Conservation (phyloP, 257 asterid genomes). For the Cruciata laevipes region DNA sequence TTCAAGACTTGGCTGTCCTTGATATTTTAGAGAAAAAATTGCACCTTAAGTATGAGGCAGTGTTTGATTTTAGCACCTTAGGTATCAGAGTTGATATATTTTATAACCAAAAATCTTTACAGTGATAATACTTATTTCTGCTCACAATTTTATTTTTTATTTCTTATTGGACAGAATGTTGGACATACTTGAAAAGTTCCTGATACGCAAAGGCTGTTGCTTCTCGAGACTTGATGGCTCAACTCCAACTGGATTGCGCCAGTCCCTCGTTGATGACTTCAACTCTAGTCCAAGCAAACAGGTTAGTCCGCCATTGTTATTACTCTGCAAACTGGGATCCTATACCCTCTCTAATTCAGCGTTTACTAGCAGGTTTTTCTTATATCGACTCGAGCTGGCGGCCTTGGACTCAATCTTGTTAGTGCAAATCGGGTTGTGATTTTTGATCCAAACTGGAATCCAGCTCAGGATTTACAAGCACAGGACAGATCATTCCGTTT, state of each 20-base stretch:
- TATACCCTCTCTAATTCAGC: slow-evolving; percentile 7
- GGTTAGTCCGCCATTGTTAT: slow-evolving; percentile 34
- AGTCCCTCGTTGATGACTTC: slow-evolving; percentile 84
- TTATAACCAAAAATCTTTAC: too few relatives aligned
- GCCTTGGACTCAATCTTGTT: slow-evolving; percentile 90
- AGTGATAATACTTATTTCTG: neutral
- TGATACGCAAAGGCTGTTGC: slow-evolving; percentile 85
- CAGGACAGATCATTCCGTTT: slow-evolving; percentile 91
- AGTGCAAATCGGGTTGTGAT: slow-evolving; percentile 92
- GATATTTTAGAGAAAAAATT: neutral
- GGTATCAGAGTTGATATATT: too few relatives aligned
- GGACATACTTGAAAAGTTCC: slow-evolving; percentile 86
- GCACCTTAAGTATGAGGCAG: neutral
- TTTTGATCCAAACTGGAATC: slow-evolving; percentile 98
- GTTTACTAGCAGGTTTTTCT: slow-evolving; percentile 61
- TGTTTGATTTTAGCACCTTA: too few relatives aligned
- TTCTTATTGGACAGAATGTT: slow-evolving; percentile 58
- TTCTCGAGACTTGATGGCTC: slow-evolving; percentile 92
- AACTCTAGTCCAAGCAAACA: slow-evolving; percentile 95
- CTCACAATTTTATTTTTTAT: neutral
- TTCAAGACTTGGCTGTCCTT: neutral
- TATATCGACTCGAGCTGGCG: slow-evolving; percentile 96
- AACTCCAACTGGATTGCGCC: slow-evolving; percentile 76
- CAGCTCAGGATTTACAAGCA: slow-evolving; percentile 96
- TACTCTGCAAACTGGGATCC: neutral